Conservation (phyloP, 495 filamentous ascomycete genomes). For the Aspergillus bridgeri region DNA sequence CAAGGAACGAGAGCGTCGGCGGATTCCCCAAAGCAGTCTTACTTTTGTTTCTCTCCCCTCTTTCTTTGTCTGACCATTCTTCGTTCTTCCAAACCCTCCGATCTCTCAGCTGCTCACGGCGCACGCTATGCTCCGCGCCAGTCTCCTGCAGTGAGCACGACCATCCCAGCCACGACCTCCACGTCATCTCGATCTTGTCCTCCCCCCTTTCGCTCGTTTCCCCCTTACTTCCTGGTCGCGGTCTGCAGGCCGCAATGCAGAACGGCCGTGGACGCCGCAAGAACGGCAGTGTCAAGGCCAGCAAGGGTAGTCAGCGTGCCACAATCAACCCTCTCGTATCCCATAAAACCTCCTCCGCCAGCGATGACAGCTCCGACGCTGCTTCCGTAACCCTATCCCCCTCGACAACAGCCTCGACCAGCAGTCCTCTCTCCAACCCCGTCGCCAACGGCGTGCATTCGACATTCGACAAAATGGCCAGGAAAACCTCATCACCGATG, state of each 20-base stretch:
- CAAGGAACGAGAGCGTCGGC: too few relatives aligned
- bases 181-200: background rate
- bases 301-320: conserved; percentile 12
- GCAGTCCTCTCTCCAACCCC: conserved; percentile 25
- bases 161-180: background rate
- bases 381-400: conserved; percentile 16
- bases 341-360: conserved; percentile 14
- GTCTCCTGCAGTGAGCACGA: background rate
- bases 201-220: background rate
- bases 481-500: conserved; percentile 50
- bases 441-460: conserved; percentile 17
- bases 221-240: background rate
- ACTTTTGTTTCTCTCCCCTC: background rate
- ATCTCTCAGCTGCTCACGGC: background rate
- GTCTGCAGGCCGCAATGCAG: conserved; percentile 11
- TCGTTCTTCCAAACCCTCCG: background rate
- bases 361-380: conserved; percentile 18
- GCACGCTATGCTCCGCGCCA: background rate
- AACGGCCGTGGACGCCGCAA: conserved; percentile 22
- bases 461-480: conserved; percentile 26
- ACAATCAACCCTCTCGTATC: conserved; percentile 25
- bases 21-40: background rate
- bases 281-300: conserved; percentile 18
- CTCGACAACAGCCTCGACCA: conserved; percentile 18
- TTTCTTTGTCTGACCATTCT: too few relatives aligned